Evolutionary conservation across 2,329 filamentous ascomycete genomes (phyloP), one percentile per base, ranked within the genome.

Genomic region (Cladophialophora yegresii): DNA sequence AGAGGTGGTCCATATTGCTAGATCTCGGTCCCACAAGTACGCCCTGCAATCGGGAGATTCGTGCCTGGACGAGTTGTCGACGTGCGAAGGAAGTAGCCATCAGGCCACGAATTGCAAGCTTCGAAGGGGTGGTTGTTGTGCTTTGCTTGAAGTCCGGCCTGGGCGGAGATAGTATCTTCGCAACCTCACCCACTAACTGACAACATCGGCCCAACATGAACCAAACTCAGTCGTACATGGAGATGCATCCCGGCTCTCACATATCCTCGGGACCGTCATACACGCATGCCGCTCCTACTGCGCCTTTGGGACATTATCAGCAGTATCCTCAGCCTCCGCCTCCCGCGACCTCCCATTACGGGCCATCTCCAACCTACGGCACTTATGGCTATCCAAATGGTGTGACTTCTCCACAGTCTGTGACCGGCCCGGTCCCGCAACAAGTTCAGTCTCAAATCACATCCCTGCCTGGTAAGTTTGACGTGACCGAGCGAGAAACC

Each of bases 161-260:
- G 51, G 22, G 58, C 58, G 64, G 58, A 67, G 45, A 53, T 56
- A 56, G 23, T 62, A 22, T 47, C 63, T 55, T 49, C 62, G 40
- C 58, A 58, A 30, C 36, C 32, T 47, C 47, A 28, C 26, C 6
- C 28, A 51, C 36, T 45, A 32, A 22, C 40, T 47, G 45, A 56
- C 64, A 22, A 57, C 20, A 49, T 30, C 32, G 40, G 59, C 53
- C 36, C 70, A 82, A 76, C 78, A 96, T 97, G 93, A 96, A 96
- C 81, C 89, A 89, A 78, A 84, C 85, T 72, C 85, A 87, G 73
- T 83, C 87, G 71, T 93, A 96, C 72, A 90, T 96, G 88, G 95
- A 96, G 77, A 92, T 95, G 74, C 84, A 88, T 75, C 58, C 67
- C 13, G 81, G 85, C 69, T 80, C 84, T 72, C 90, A 95, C 78